Percentiles rank a stretch among this genome's conserved stretches.
These are phyloP conservation scores for Coniosporium apollinis DNA, from an alignment of 495 filamentous ascomycete species.

Conservation along the genomic window DNA sequence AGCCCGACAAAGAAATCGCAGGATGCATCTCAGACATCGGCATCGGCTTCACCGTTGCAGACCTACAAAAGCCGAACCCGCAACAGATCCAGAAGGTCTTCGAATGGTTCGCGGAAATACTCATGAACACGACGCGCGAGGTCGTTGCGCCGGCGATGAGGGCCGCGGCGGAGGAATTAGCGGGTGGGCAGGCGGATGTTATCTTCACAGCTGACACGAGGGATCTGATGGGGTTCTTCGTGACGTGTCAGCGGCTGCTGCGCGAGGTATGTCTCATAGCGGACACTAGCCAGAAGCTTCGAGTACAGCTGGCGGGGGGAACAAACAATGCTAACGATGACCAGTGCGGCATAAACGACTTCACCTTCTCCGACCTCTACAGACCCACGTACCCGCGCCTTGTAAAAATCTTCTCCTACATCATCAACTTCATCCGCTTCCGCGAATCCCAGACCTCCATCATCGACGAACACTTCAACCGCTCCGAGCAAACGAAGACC, in stretches of 20 bases:
- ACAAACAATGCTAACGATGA: neutral
- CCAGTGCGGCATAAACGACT: constrained; percentile 80
- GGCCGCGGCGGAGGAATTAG: constrained; percentile 71
- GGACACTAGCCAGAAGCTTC: too few species aligned
- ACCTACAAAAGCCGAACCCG: constrained; percentile 84
- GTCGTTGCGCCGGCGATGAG: constrained; percentile 90
- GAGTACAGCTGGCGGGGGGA: constrained; percentile 4
- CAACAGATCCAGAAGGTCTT: constrained; percentile 90
- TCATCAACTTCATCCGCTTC: constrained; percentile 97
- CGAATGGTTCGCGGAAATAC: constrained; percentile 87
- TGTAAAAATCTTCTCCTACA: constrained; percentile 80
- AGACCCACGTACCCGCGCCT: constrained; percentile 77
- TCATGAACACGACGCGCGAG: constrained; percentile 80
- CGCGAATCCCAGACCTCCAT: constrained; percentile 72
- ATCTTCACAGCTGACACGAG: constrained; percentile 74
- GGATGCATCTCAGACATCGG: constrained; percentile 95
- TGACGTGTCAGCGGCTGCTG: constrained; percentile 57
- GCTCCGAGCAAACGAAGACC: constrained; percentile 64
- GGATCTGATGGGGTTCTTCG: constrained; percentile 86
- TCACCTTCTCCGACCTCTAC: constrained; percentile 77
- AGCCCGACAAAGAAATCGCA: constrained; percentile 78
- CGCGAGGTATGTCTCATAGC: constrained; percentile 39
- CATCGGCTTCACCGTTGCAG: constrained; percentile 69
- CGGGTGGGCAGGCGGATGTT: constrained; percentile 55
- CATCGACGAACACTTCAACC: constrained; percentile 86